Base-by-base conservation (phyloP, 1,284 basidiomycete genomes). In the Irpex rosettiformis region DNA sequence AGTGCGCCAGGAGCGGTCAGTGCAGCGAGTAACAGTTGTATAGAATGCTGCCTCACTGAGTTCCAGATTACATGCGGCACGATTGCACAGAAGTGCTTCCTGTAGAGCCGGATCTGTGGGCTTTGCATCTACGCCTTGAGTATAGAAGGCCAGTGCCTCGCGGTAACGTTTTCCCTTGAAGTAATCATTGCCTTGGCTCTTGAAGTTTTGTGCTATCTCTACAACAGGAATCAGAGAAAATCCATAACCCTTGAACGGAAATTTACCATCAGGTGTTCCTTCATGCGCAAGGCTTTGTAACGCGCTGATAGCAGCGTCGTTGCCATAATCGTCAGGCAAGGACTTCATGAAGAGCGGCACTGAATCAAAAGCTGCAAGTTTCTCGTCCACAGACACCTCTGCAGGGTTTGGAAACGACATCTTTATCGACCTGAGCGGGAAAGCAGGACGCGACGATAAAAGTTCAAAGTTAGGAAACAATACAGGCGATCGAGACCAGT, bases 171-270 rank as follows among this genome's bases (percentile, higher is more conserved):
- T 93, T 22, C 88, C 89, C 62, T 86, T 87, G 76, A 93, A 98
- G 67, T 97, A 94, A 58, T 95, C 93, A 71, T 98, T 98, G 2
- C 94, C 96, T 72, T 98, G 94, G 56, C 92, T 85, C 73, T 98
- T 98, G 75, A 98, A 98, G 71, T 93, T 96, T 62, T 85, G 79
- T 0, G 96, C 94, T 64, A 94, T 80, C 72, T 99, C 96, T 96
- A 65, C 16, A 55, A 52, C 42, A 25, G 11, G 52, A 21, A 40
- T 37, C 1, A 25, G 25, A 22, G 13, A 30, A 3, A 18, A 22
- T 43, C 45, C 45, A 52, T 18, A 43, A 22, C 49, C 21, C 21
- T 22, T 3, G 24, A 18, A 51, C 16, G 52, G 58, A 62, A 57
- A 83, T 92, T 69, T 69, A 96, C 95, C 96, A 77, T 98, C 92